A percentile compares a stretch with the other conserved stretches of the same genome.
Conservation (phyloP, 2,329 filamentous ascomycete species). For the Aureobasidium sp. region DNA sequence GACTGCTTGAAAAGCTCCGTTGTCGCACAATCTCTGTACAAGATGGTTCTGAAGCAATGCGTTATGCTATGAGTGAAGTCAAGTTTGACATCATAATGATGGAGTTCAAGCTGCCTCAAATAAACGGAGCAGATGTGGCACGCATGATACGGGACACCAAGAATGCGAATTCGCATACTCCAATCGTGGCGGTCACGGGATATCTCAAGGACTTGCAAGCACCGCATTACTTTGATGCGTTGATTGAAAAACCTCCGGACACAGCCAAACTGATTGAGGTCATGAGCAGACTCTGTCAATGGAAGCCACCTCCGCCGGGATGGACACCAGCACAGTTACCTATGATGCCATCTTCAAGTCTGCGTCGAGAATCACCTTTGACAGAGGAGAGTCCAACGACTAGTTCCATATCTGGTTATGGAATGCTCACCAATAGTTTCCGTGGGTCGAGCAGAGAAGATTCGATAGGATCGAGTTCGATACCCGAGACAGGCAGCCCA, state of each 20-base stretch:
- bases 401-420: conserved; percentile 62
- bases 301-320: conserved; percentile 70
- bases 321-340: conserved; percentile 37
- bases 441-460: conserved; percentile 76
- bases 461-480: conserved; percentile 80
- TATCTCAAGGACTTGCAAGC: conserved; percentile 97
- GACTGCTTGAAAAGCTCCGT: conserved; percentile 85
- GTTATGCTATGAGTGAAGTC: conserved; percentile 92
- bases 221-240: conserved; percentile 88
- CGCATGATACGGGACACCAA: conserved; percentile 97
- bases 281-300: conserved; percentile 80
- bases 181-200: conserved; percentile 92
- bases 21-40: conserved; percentile 89
- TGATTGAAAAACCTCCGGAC: conserved; percentile 95
- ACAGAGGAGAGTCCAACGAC: conserved; percentile 77
- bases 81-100: conserved; percentile 99
- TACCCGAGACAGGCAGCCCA: conserved; percentile 76
- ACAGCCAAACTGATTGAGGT: conserved; percentile 85
- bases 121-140: conserved; percentile 90
- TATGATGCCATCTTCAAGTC: conserved; percentile 50
- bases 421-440: conserved; percentile 65
- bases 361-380: conserved; percentile 57
- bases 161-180: conserved; percentile 88
- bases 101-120: conserved; percentile 90
- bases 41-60: conserved; percentile 84